Percentiles rank a stretch among this genome's conserved stretches.
These are phyloP conservation scores for Colletotrichum agaves DNA, from an alignment of 2,329 filamentous ascomycete species.

Conservation along the genomic window DNA sequence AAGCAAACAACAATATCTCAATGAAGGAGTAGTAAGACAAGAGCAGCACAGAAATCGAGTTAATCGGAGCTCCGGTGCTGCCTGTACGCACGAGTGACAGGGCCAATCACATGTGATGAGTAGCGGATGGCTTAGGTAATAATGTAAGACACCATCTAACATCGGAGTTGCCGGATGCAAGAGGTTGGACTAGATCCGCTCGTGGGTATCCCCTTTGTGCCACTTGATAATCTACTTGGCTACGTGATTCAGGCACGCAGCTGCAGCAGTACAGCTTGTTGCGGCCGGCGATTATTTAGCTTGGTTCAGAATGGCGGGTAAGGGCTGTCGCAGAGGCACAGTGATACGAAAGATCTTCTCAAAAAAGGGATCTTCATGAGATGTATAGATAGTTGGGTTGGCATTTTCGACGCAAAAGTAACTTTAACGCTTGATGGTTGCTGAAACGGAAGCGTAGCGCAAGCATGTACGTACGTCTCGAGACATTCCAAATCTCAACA, in stretches of 20 bases:
- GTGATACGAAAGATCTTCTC: not conserved
- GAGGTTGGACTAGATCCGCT: too few species aligned
- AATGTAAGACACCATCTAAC: too few species aligned
- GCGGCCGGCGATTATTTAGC: not conserved
- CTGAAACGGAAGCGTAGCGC: too few species aligned
- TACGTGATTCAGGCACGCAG: not conserved
- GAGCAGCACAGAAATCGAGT: not conserved
- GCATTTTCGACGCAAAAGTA: too few species aligned
- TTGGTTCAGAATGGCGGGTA: not conserved
- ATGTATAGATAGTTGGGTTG: too few species aligned
- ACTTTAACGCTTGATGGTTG: too few species aligned
- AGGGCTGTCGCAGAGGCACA: too few species aligned
- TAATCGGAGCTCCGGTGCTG: not conserved
- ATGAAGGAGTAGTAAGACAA: not conserved
- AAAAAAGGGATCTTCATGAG: not conserved
- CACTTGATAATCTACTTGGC: not conserved
- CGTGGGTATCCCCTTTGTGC: not conserved
- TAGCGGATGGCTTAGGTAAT: not conserved
- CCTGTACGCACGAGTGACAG: not conserved
- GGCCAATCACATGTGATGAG: conserved; percentile 3
- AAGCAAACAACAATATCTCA: not conserved
- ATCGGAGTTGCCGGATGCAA: too few species aligned
- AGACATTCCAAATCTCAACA: too few species aligned
- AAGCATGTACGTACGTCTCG: too few species aligned
- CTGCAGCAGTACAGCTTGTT: not conserved